Conservation (phyloP, 106 monocot species). For the Cymbidium sinense region DNA sequence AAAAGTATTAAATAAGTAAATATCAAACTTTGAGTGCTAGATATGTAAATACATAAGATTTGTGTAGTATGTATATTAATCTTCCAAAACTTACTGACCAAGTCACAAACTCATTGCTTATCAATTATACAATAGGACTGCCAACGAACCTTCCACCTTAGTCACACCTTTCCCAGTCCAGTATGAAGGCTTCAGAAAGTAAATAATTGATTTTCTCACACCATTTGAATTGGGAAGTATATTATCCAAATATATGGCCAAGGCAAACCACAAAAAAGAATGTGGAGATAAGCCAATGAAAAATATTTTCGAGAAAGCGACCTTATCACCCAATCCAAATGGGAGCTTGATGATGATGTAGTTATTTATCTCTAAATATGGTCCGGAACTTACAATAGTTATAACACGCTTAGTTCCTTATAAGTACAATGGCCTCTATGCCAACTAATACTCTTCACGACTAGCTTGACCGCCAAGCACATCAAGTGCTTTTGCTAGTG, state of each 20-base stretch:
- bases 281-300: conserved; percentile 70
- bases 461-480: conserved; percentile 69
- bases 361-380: neutral
- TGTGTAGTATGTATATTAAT: too few relatives aligned
- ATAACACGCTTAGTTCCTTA: conserved; percentile 38
- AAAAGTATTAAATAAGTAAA: too few relatives aligned
- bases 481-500: conserved; percentile 73
- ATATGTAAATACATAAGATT: too few relatives aligned
- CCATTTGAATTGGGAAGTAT: conserved; percentile 73
- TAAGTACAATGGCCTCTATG: conserved; percentile 44
- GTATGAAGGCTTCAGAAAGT: conserved; percentile 76
- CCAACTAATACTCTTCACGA: conserved; percentile 79
- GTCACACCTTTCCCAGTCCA: conserved; percentile 86
- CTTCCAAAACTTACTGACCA: too few relatives aligned
- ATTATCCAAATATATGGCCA: conserved; percentile 92
- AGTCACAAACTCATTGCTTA: too few relatives aligned
- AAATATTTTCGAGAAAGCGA: conserved; percentile 39
- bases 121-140: neutral
- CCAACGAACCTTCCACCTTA: conserved; percentile 52
- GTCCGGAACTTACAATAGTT: conserved; percentile 60
- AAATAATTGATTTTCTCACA: conserved; percentile 72
- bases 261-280: conserved; percentile 86
- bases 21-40: too few relatives aligned
- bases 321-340: neutral
- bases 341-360: neutral